Base-by-base conservation (phyloP, 768 basidiomycete species). In the Pulveroboletus sp. region DNA sequence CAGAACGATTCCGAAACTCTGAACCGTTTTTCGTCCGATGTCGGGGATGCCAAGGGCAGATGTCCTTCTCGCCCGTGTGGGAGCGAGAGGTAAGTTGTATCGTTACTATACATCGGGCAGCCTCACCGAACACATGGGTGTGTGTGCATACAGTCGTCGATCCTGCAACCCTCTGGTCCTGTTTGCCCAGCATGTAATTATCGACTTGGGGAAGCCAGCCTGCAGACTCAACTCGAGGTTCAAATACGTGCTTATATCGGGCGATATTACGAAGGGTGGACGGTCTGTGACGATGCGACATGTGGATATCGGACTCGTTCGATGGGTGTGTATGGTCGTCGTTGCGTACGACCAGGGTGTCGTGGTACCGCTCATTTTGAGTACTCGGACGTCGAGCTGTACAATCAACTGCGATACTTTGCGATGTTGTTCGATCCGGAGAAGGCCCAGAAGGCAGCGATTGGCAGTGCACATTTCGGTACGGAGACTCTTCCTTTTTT, bases 341-440 rank as follows among this genome's bases (percentile, higher is more conserved):
- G 85, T 43, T 99, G 96, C 65, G 64, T 93, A 47, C 78, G 80
- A 40, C 39, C 53, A 0, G 33, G 8, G 24, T 68, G 66, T 45
- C 32, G 0, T 0, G 59, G 59, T 0, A 49, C 5, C 9, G 53
- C 28, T 1, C 51, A 32, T 36, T 48, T 52, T 9, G 65, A 97
- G 88, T 97, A 94, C 65, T 77, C 86, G 32, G 93, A 97, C 63
- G 71, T 76, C 8, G 78, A 83, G 57, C 71, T 99, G 35, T 97
- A 98, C 68, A 89, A 88, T 55, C 96, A 99, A 66, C 74, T 98
- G 31, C 72, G 93, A 40, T 97, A 84, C 71, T 94, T 84, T 68
- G 68, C 74, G 31, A 83, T 77, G 53, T 73, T 98, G 6, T 95
- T 99, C 61, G 82, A 95, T 60, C 64, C 68, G 1, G 77, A 84